phyloP scores from a whole-genome alignment of 495 filamentous ascomycete species.

The Penicillium mononematosum region DNA sequence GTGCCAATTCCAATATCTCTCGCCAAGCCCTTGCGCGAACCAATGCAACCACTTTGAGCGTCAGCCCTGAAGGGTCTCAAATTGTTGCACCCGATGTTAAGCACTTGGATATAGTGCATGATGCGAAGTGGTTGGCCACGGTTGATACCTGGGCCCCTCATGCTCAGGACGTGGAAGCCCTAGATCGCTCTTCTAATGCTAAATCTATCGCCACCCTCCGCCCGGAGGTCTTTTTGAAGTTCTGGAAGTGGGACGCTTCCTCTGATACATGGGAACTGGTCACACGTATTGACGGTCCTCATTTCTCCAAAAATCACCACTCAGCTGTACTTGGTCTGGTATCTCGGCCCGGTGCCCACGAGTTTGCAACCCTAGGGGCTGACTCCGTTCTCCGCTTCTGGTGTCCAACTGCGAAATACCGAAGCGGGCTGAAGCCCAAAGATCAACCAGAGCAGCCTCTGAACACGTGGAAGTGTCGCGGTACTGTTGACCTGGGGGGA shows the following conservation, averaged over 20 bases:
- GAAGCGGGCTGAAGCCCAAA: conserved; percentile 59
- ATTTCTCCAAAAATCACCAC: conserved; percentile 52
- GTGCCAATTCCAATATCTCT: conserved; percentile 66
- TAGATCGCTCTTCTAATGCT: conserved; percentile 30
- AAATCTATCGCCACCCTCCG: conserved; percentile 20
- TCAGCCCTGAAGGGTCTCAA: conserved; percentile 63
- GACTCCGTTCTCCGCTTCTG: conserved; percentile 78
- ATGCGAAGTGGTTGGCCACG: conserved; percentile 89
- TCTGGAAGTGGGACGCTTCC: conserved; percentile 76
- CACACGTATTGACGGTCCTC: conserved; percentile 79
- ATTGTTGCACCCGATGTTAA: conserved; percentile 73
- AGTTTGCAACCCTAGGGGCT: conserved; percentile 80
- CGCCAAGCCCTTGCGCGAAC: conserved; percentile 87
- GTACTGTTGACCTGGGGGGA: conserved; percentile 52
- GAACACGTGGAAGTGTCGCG: conserved; percentile 71
- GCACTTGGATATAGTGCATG: conserved; percentile 65
- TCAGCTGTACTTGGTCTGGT: conserved; percentile 68
- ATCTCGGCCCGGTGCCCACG: conserved; percentile 59
- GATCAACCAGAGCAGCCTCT: conserved; percentile 52
- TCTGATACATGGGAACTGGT: conserved; percentile 67
- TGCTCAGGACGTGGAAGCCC: conserved; percentile 56
- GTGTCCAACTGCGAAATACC: conserved; percentile 63
- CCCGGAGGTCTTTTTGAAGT: conserved; percentile 79
- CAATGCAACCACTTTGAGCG: conserved; percentile 75
- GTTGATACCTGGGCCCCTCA: conserved; percentile 86